Conservation (phyloP, 1,139 yeast species). For the Yamadazyma conglobata region DNA sequence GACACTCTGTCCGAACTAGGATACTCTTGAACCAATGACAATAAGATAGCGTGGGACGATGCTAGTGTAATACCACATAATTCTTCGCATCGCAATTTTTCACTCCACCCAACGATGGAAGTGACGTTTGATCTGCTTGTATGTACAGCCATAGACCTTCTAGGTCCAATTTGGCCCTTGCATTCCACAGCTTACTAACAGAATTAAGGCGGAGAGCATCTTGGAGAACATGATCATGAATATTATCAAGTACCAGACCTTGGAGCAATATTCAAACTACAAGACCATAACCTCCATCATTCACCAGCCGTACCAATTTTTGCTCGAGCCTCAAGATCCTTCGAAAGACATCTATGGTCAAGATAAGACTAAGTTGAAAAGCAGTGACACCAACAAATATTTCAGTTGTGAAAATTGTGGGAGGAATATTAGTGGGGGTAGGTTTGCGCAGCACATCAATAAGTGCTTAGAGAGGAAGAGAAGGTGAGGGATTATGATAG, state of each 20-base stretch:
- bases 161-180: neutral
- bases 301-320: constrained; percentile 2
- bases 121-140: constrained; percentile 11
- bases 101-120: constrained; percentile 6
- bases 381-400: constrained; percentile 46
- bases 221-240: constrained; percentile 34
- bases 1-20: too few species aligned
- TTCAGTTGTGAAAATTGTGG: constrained; percentile 79
- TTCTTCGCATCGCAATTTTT: constrained; percentile 7
- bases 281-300: constrained; percentile 14
- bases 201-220: constrained; percentile 26
- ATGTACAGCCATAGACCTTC: constrained; percentile 4
- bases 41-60: too few species aligned
- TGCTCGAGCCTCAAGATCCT: constrained; percentile 12
- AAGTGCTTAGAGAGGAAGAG: constrained; percentile 62
- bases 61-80: too few species aligned
- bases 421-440: constrained; percentile 81
- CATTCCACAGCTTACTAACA: too few species aligned
- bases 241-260: constrained; percentile 33
- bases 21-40: too few species aligned
- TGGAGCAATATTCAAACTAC: constrained; percentile 26
- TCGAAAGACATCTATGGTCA: constrained; percentile 39
- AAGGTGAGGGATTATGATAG: constrained; percentile 10
- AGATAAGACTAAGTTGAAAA: constrained; percentile 38
- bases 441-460: constrained; percentile 91